Base-by-base conservation (phyloP, 2,329 filamentous ascomycete species). In the Alternaria incomplexa region DNA sequence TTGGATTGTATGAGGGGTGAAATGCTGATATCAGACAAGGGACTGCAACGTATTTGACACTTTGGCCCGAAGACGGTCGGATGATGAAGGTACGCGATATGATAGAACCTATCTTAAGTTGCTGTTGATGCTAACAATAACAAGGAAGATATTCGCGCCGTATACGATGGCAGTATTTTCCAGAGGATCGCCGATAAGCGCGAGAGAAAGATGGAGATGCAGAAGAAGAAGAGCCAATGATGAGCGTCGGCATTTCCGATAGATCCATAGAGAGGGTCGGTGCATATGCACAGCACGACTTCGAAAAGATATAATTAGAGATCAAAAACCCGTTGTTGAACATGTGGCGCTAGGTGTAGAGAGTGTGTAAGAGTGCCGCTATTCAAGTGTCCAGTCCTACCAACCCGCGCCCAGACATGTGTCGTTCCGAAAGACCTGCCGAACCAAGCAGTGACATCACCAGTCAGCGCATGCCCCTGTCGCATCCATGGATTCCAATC, bases 41-140 rank as follows among this genome's bases (percentile, higher is more conserved):
- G 82, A 68, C 81, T 3, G 84, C 84, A 0, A 84, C 84, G 1
- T 87, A 85, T 60, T 68, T 88, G 15, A 77, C 89, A 47, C 76
- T 88, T 6, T 85, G 83, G 83, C 86, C 87, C 0, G 81, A 83
- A 44, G 85, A 89, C 70, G 87, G 87, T 0, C 79, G 80, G 54
- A 82, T 89, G 77, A 81, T 76, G 70, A 89, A 89, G 55, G 62
- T 64, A 17, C 22, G 51, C 25, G 17, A 22, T 12, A 17, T 11
- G 4, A 30, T 1, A 3, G 7, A 30, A n/a, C 1, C 23, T 43
- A 11, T 23, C 2, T 36, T 26, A 11, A 11, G 10, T 40, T 52
- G 6, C 13, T 36, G 2, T 8, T 22, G 5, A 40, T 32, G n/a
- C 44, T 56, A 22, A 36, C 28, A 45, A 8, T 12, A 17, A 22